Evolutionary conservation across 106 monocot genomes (phyloP).

Genomic region (Allium sativum): DNA sequence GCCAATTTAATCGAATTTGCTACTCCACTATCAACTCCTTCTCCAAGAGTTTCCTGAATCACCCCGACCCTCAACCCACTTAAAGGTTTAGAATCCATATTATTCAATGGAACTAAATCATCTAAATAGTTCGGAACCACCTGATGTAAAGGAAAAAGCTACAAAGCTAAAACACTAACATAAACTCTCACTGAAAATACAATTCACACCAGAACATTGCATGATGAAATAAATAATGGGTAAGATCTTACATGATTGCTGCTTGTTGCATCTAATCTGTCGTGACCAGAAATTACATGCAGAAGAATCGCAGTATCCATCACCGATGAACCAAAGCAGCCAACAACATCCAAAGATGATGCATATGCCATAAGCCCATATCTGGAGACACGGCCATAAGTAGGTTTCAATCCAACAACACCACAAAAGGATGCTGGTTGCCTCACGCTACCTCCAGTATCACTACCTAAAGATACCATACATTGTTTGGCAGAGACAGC

Average conservation of each 20-base stretch:
- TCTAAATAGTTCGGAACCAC: conserved; percentile 63
- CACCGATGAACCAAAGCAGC: conserved; percentile 79
- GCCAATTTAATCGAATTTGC: conserved; percentile 45
- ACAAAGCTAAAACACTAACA: conserved; percentile 1
- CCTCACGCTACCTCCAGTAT: conserved; percentile 94
- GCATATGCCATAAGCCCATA: conserved; percentile 98
- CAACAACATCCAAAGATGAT: conserved; percentile 88
- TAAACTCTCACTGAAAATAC: background rate
- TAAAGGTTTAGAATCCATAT: conserved; percentile 52
- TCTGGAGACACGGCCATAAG: conserved; percentile 87
- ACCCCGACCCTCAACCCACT: conserved; percentile 70
- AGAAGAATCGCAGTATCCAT: conserved; percentile 67
- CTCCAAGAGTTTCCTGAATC: conserved; percentile 76
- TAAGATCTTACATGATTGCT: conserved; percentile 46
- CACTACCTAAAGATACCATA: conserved; percentile 79
- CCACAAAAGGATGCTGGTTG: conserved; percentile 99
- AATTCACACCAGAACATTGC: too few species aligned
- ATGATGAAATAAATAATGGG: background rate
- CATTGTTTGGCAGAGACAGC: conserved; percentile 93
- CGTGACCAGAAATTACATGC: conserved; percentile 71
- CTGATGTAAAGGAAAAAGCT: conserved; percentile 25
- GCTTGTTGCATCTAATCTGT: conserved; percentile 80
- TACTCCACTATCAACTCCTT: conserved; percentile 74
- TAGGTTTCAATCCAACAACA: conserved; percentile 91
- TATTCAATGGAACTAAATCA: conserved; percentile 36